Evolutionary conservation across 768 basidiomycete genomes (phyloP).

Genomic region (Boletus fagicola): DNA sequence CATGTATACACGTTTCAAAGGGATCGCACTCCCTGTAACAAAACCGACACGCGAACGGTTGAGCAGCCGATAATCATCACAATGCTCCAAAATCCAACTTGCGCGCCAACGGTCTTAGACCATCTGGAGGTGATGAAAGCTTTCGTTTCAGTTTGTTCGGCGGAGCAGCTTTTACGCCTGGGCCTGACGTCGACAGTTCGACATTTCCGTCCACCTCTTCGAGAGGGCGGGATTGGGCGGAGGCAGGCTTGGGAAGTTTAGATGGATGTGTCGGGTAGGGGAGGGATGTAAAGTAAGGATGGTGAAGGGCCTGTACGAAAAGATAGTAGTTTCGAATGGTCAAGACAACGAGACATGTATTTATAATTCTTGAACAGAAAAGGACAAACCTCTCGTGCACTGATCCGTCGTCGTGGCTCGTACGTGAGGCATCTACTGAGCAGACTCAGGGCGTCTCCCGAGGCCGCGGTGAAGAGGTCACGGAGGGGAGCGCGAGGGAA

Average conservation of each 20-base stretch:
- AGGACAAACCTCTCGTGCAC: constrained; percentile 67
- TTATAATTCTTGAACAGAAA: neutral
- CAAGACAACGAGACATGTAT: neutral
- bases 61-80: constrained; percentile 1
- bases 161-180: constrained; percentile 50
- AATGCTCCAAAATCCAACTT: constrained; percentile 63
- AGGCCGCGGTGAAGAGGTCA: constrained; percentile 89
- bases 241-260: constrained; percentile 75
- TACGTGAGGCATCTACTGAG: constrained; percentile 77
- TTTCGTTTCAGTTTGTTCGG: constrained; percentile 69
- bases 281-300: constrained; percentile 83
- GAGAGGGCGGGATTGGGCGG: constrained; percentile 52
- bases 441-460: constrained; percentile 79
- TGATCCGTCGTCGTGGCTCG: constrained; percentile 81
- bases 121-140: constrained; percentile 52
- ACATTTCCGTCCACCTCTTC: constrained; percentile 81
- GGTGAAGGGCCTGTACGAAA: constrained; percentile 65
- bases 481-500: constrained; percentile 82
- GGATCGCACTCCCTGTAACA: neutral
- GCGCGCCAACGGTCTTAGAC: constrained; percentile 60
- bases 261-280: constrained; percentile 88
- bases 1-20: neutral
- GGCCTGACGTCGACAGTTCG: constrained; percentile 47
- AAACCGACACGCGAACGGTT: neutral
- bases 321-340: neutral